Conservation (phyloP, 2,329 filamentous ascomycete genomes). For the Cryphonectria japonica region DNA sequence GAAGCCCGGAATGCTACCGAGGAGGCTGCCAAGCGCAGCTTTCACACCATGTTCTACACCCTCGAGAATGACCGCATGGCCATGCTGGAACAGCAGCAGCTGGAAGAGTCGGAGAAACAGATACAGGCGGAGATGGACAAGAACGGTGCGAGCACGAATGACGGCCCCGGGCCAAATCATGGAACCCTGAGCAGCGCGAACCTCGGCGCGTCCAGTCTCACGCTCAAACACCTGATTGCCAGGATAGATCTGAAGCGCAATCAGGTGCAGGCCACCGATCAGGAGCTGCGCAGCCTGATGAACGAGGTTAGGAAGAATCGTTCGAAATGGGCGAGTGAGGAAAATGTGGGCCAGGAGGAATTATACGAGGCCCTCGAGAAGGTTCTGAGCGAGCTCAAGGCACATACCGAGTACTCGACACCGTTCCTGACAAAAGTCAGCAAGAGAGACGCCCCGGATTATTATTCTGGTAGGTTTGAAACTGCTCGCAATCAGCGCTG, state of each 20-base stretch:
- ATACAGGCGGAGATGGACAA: constrained; percentile 93
- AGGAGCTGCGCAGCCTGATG: constrained; percentile 88
- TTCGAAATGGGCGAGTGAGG: constrained; percentile 98
- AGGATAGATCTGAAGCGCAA: constrained; percentile 92
- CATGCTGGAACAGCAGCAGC: constrained; percentile 95
- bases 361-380: constrained; percentile 96
- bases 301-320: constrained; percentile 97
- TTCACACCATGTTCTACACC: constrained; percentile 93
- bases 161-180: constrained; percentile 66
- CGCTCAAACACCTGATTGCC: constrained; percentile 94
- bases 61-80: constrained; percentile 93
- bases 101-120: constrained; percentile 95
- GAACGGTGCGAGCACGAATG: constrained; percentile 55
- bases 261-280: constrained; percentile 88
- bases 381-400: constrained; percentile 94
- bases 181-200: constrained; percentile 93
- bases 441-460: constrained; percentile 95
- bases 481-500: not conserved
- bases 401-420: constrained; percentile 96
- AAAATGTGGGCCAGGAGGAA: constrained; percentile 96
- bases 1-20: constrained; percentile 90
- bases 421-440: constrained; percentile 93
- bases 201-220: constrained; percentile 91
- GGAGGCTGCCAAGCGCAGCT: constrained; percentile 85
- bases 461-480: constrained; percentile 74